Base-by-base conservation (phyloP, 2,329 filamentous ascomycete genomes). In the Calonectria montana region DNA sequence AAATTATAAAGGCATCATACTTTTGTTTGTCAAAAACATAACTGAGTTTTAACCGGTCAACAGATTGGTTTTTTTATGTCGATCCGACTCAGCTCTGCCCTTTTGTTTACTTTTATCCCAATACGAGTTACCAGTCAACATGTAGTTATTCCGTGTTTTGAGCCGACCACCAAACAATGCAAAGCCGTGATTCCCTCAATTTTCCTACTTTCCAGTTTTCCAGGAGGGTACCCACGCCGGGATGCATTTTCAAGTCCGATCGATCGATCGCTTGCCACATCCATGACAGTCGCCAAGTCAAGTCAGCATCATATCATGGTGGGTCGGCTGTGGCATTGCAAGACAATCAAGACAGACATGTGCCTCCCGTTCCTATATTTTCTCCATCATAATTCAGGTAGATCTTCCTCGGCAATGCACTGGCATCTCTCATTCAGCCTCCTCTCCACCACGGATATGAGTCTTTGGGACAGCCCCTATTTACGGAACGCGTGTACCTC, bases 401-500 rank as follows among this genome's bases (percentile, higher is more conserved):
- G 47, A 39, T 43, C 65, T 27, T 25, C 35, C 69, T 70, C 57
- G 39, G 61, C 55, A 64, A 65, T 50, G 25, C 66, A 65, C 65
- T 53, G 31, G 53, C 53, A 57, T 57, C 31, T 57, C 53, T 37
- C 31, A 57, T 39, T 57, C 53, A 57, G 21, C n/a, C 29, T 16
- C 25, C 53, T 57, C 53, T 21, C 53, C 53, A 57, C 53, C 53
- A 15, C 9, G 53, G n/a, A 21, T 23, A 47, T 29, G 31, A 35
- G 35, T 31, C 39, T 23, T 37, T 21, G 39, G 31, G 39, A 57
- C n/a, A 61, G 23, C 68, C 53, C 63, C 74, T 86, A 91, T 79
- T 88, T 88, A 72, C 89, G 86, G 79, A 90, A 92, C 37, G 91
- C 91, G 73, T 87, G 86, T 64, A 91, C 85, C 77, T 92, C 87